Conservation (phyloP, 768 basidiomycete species). For the Leucogyrophana mollusca region DNA sequence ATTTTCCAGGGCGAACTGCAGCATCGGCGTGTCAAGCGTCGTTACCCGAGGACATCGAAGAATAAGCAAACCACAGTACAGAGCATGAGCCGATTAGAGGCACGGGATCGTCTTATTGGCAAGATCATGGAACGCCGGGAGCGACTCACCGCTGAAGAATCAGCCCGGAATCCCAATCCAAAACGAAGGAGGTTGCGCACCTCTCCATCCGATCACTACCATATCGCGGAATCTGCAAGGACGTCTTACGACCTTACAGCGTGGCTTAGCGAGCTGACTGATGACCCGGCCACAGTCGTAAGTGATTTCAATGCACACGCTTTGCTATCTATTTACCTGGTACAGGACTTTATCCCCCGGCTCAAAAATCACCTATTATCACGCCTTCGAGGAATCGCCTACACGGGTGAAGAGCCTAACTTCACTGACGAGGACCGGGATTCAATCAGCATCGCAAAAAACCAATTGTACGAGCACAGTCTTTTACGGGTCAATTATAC, state of each 20-base stretch:
- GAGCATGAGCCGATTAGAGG: constrained; percentile 13
- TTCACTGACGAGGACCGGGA: constrained; percentile 2
- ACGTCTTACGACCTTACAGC: constrained; percentile 8
- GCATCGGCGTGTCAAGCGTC: constrained; percentile 33
- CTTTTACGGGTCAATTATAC: constrained; percentile 33
- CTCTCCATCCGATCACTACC: constrained; percentile 12
- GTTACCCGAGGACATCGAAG: constrained; percentile 39
- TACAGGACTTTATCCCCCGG: too few relatives aligned
- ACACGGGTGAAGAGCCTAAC: too few relatives aligned
- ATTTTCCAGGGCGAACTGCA: constrained; percentile 34
- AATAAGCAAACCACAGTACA: constrained; percentile 29
- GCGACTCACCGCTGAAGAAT: too few relatives aligned
- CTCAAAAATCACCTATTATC: too few relatives aligned
- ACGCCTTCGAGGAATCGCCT: too few relatives aligned
- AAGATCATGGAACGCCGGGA: too few relatives aligned
- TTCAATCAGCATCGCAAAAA: constrained; percentile 10
- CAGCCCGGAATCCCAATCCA: too few relatives aligned
- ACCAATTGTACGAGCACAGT: constrained; percentile 12
- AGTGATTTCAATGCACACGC: too few relatives aligned
- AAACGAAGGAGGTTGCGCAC: too few relatives aligned
- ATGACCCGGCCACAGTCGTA: constrained; percentile 28
- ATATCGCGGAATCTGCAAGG: constrained; percentile 17
- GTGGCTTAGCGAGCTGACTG: background rate
- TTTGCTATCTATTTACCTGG: too few relatives aligned
- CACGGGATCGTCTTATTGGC: too few relatives aligned